These are phyloP conservation scores for Leucosporidium scottii DNA, from an alignment of 768 basidiomycete genomes.

Conservation along the genomic window DNA sequence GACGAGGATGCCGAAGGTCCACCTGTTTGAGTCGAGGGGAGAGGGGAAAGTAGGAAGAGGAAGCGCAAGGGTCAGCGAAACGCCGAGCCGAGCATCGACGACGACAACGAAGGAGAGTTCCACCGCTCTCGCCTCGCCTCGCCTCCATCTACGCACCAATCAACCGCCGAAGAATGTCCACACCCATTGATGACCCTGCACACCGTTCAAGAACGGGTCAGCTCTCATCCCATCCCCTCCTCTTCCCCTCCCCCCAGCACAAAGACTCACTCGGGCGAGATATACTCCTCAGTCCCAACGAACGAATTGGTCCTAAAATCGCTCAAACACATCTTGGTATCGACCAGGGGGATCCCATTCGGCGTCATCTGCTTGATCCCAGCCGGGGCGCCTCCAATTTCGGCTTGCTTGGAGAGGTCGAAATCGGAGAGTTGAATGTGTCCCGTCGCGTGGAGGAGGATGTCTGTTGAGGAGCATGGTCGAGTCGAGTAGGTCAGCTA, in stretches of 20 bases:
- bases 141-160: conserved; percentile 61
- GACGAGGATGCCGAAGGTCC: conserved; percentile 92
- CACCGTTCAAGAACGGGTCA: conserved; percentile 24
- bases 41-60: neutral
- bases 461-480: conserved; percentile 77
- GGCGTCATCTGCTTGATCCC: conserved; percentile 74
- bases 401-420: conserved; percentile 93
- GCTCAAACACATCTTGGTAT: conserved; percentile 93
- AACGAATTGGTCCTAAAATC: conserved; percentile 97
- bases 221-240: neutral
- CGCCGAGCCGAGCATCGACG: neutral
- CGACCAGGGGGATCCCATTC: conserved; percentile 88
- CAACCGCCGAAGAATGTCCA: conserved; percentile 95
- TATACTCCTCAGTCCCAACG: conserved; percentile 92
- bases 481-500: too few species aligned
- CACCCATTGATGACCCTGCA: conserved; percentile 81
- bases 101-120: neutral
- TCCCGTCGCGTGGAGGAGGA: conserved; percentile 91
- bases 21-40: conserved; percentile 18
- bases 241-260: too few species aligned
- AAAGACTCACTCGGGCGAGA: neutral
- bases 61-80: too few species aligned
- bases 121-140: neutral
- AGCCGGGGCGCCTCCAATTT: conserved; percentile 76
- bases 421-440: conserved; percentile 99